Percentiles rank a stretch among this genome's conserved stretches.
Conservation (phyloP, 2,329 filamentous ascomycete species). For the Ascosphaera apis region DNA sequence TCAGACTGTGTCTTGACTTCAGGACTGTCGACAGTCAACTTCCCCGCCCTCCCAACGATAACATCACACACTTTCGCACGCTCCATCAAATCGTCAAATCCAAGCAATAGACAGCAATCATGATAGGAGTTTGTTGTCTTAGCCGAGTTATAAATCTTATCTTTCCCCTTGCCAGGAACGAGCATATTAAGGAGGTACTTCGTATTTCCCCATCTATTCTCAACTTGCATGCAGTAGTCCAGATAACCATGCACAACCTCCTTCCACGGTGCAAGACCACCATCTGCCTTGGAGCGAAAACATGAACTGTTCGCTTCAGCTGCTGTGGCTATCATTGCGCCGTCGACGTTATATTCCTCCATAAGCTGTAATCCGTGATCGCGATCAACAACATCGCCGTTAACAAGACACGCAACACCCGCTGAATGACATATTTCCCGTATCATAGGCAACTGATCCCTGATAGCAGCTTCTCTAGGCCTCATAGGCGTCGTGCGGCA, state of each 20-base stretch:
- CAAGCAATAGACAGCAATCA: slow-evolving; percentile 42
- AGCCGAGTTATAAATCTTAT: slow-evolving; percentile 36
- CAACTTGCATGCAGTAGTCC: slow-evolving; percentile 45
- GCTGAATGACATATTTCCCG: slow-evolving; percentile 55
- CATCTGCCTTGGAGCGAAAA: slow-evolving; percentile 47
- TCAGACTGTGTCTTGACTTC: slow-evolving; percentile 7
- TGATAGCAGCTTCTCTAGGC: slow-evolving; percentile 65
- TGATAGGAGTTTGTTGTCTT: slow-evolving; percentile 46
- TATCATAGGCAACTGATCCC: slow-evolving; percentile 69
- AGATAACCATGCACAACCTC: slow-evolving; percentile 61
- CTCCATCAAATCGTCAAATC: slow-evolving; percentile 38
- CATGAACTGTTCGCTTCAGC: slow-evolving; percentile 82
- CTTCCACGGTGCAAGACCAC: slow-evolving; percentile 49
- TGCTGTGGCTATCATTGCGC: slow-evolving; percentile 88
- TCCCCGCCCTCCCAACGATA: slow-evolving; percentile 22
- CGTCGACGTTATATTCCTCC: slow-evolving; percentile 62
- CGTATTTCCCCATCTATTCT: slow-evolving; percentile 79
- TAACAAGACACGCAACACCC: slow-evolving; percentile 85
- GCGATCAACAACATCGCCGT: slow-evolving; percentile 64
- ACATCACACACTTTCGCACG: slow-evolving; percentile 43
- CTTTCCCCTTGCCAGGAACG: slow-evolving; percentile 47
- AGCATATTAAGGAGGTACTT: slow-evolving; percentile 76
- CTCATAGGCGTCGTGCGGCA: slow-evolving; percentile 94
- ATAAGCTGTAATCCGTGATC: slow-evolving; percentile 51
- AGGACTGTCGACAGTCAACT: slow-evolving; percentile 5